Evolutionary conservation across 352 stramenopile species (phyloP).

Genomic region (Globisporangium alternatum): DNA sequence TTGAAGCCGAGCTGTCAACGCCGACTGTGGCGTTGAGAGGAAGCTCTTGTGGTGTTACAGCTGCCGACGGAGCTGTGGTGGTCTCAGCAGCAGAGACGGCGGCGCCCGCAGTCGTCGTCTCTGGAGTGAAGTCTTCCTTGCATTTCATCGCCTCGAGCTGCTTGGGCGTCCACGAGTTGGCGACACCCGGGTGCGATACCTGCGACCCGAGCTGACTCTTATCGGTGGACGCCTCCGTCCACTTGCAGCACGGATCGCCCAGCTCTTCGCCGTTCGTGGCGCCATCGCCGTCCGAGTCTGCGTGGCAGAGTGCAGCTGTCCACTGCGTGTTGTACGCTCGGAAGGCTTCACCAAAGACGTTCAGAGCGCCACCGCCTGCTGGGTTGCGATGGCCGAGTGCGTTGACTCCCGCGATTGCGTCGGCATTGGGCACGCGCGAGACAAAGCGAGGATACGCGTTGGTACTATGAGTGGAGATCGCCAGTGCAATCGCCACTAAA

Average conservation of each 20-base stretch:
- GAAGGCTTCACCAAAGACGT: slow-evolving; percentile 68
- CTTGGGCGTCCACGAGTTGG: slow-evolving; percentile 22
- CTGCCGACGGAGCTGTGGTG: not conserved
- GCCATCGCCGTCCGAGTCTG: slow-evolving; percentile 75
- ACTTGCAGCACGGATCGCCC: slow-evolving; percentile 84
- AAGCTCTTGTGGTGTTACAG: not conserved
- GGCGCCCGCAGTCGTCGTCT: not conserved
- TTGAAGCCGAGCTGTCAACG: not conserved
- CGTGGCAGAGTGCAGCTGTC: slow-evolving; percentile 54
- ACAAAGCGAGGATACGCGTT: slow-evolving; percentile 47
- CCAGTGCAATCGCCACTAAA: not conserved
- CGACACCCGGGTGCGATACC: slow-evolving; percentile 29
- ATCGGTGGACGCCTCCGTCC: slow-evolving; percentile 18
- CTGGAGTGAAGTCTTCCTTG: slow-evolving; percentile 8
- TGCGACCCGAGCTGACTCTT: not conserved
- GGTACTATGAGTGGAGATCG: not conserved
- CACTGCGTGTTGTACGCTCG: slow-evolving; percentile 31
- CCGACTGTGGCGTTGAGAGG: not conserved
- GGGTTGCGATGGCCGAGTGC: slow-evolving; percentile 56
- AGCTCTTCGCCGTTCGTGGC: slow-evolving; percentile 88
- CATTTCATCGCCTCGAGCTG: slow-evolving; percentile 25
- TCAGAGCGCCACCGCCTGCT: slow-evolving; percentile 45
- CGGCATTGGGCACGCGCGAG: slow-evolving; percentile 55
- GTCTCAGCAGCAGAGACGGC: not conserved
- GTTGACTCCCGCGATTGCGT: slow-evolving; percentile 36